Evolutionary conservation across 306 rosid species (phyloP).

Genomic region (Vigna reflexopilosa): DNA sequence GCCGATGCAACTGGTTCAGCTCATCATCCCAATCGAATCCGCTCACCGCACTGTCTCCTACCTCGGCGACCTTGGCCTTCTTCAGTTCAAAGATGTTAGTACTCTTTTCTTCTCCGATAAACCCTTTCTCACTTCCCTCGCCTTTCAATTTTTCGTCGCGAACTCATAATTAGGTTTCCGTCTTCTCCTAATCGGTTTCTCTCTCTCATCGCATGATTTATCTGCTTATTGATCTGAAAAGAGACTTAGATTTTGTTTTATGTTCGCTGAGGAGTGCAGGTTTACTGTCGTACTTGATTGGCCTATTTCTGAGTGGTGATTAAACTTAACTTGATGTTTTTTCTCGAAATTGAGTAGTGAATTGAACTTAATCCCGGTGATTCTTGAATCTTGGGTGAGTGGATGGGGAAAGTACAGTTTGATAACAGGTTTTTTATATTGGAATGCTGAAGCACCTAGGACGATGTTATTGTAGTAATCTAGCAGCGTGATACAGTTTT

Average conservation of each 20-base stretch:
- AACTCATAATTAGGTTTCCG: slow-evolving; percentile 30
- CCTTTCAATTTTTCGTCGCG: slow-evolving; percentile 1
- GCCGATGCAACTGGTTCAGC: slow-evolving; percentile 97
- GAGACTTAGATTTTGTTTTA: slow-evolving; percentile 6
- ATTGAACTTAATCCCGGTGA: slow-evolving; percentile 17
- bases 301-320: background rate
- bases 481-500: background rate
- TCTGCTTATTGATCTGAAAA: slow-evolving; percentile 38
- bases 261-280: slow-evolving; percentile 11
- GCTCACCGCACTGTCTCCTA: slow-evolving; percentile 89
- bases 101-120: slow-evolving; percentile 22
- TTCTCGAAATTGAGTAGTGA: slow-evolving; percentile 26
- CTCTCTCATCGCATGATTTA: background rate
- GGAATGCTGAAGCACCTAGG: background rate
- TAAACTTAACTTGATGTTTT: background rate
- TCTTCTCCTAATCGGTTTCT: background rate
- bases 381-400: background rate
- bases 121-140: slow-evolving; percentile 43
- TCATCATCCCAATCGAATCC: slow-evolving; percentile 95
- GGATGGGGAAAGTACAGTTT: background rate
- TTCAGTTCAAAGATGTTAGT: slow-evolving; percentile 89
- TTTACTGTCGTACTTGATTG: slow-evolving; percentile 17
- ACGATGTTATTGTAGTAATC: slow-evolving; percentile 14
- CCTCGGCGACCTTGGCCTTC: slow-evolving; percentile 95
- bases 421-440: background rate